phyloP scores from a whole-genome alignment of 106 monocot species.

The Platanthera guangdongensis region DNA sequence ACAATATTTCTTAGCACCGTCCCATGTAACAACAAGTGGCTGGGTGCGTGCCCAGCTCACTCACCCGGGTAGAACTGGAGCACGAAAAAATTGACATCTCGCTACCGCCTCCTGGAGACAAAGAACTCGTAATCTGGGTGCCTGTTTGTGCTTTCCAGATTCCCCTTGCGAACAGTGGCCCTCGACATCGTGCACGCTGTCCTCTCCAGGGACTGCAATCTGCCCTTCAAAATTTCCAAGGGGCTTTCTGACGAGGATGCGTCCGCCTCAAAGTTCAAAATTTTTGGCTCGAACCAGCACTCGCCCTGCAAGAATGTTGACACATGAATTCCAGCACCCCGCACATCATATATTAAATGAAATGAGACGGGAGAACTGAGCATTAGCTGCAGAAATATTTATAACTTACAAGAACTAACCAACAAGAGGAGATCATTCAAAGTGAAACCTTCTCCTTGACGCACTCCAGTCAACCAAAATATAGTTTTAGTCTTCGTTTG shows the following conservation, averaged over 20 bases:
- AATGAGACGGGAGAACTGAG: too few relatives aligned
- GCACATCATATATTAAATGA: too few relatives aligned
- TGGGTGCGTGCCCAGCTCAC: not conserved
- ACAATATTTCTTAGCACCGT: not conserved
- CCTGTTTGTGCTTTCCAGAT: constrained; percentile 24
- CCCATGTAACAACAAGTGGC: not conserved
- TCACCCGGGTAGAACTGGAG: not conserved
- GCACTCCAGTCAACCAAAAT: too few relatives aligned
- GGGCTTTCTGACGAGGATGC: not conserved
- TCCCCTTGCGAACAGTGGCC: constrained; percentile 32
- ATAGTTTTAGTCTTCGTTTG: too few relatives aligned
- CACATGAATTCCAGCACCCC: too few relatives aligned
- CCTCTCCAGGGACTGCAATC: constrained; percentile 35
- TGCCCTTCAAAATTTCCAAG: constrained; percentile 27
- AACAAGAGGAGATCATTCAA: too few relatives aligned
- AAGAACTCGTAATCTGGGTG: constrained; percentile 73
- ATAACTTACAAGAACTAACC: too few relatives aligned
- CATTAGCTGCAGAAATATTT: too few relatives aligned
- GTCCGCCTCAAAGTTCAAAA: not conserved
- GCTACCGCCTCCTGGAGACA: constrained; percentile 26
- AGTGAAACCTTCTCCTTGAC: too few relatives aligned
- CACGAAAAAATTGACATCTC: not conserved
- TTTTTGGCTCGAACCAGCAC: constrained; percentile 45
- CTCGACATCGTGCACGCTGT: constrained; percentile 53
- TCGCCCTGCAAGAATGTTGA: constrained; percentile 35